These are phyloP conservation scores for Hymenoscyphus albidus DNA, from an alignment of 2,329 filamentous ascomycete genomes.

Conservation along the genomic window DNA sequence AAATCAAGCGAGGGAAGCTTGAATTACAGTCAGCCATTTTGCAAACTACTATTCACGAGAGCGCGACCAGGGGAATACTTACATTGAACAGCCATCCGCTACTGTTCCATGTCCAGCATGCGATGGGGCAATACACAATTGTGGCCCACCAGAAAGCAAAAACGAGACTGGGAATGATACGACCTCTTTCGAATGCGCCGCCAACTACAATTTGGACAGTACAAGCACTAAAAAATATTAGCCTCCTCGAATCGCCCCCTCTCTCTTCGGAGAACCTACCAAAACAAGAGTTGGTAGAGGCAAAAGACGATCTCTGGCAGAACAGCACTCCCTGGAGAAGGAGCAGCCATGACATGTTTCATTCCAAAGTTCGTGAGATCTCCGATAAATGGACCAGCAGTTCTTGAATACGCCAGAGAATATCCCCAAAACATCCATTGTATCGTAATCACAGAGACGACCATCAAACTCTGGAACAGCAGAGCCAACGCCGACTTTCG, in stretches of 20 bases:
- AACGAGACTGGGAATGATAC: slow-evolving; percentile 59
- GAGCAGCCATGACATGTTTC: slow-evolving; percentile 56
- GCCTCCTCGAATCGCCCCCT: slow-evolving; percentile 9
- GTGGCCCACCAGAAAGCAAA: slow-evolving; percentile 63
- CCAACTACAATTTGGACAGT: slow-evolving; percentile 64
- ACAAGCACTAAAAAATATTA: slow-evolving; percentile 35
- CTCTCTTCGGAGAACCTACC: not conserved
- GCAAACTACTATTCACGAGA: not conserved
- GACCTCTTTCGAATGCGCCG: slow-evolving; percentile 55
- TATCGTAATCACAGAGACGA: slow-evolving; percentile 52
- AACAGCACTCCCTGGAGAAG: slow-evolving; percentile 52
- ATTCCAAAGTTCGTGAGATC: slow-evolving; percentile 59
- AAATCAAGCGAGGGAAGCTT: slow-evolving; percentile 43
- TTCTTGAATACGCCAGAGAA: slow-evolving; percentile 57
- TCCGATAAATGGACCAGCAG: slow-evolving; percentile 59
- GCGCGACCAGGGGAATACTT: not conserved
- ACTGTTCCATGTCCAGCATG: slow-evolving; percentile 66
- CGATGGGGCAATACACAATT: slow-evolving; percentile 60
- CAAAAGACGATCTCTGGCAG: slow-evolving; percentile 65
- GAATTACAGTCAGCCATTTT: not conserved
- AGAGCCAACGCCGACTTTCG: slow-evolving; percentile 59
- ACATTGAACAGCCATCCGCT: slow-evolving; percentile 57
- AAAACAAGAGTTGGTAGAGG: slow-evolving; percentile 63
- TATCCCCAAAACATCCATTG: slow-evolving; percentile 64
- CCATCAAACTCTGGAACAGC: slow-evolving; percentile 59